These are phyloP conservation scores for Zizania latifolia DNA, from an alignment of 176 grass and related monocot genomes.

Conservation along the genomic window DNA sequence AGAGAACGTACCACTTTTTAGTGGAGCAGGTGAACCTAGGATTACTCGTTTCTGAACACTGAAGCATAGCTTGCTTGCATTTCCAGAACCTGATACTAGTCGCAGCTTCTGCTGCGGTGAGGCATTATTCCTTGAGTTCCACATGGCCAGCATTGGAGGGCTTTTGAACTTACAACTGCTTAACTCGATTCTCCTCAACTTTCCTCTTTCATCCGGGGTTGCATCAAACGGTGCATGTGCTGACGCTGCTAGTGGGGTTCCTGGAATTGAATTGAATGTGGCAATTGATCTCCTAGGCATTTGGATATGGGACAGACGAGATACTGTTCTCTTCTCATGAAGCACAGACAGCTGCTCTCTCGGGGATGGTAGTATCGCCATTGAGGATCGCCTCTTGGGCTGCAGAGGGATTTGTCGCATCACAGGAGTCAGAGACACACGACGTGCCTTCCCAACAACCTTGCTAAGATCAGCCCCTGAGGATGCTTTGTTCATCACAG, in stretches of 20 bases:
- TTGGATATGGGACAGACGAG: slow-evolving; percentile 38
- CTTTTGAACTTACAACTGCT: slow-evolving; percentile 70
- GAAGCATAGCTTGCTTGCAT: slow-evolving; percentile 47
- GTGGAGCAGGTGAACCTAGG: slow-evolving; percentile 23
- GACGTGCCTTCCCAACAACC: slow-evolving; percentile 49
- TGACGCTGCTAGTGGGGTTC: slow-evolving; percentile 25
- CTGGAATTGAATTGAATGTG: slow-evolving; percentile 38
- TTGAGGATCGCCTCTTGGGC: slow-evolving; percentile 63
- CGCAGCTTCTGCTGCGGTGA: slow-evolving; percentile 34
- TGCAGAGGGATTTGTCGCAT: slow-evolving; percentile 54
- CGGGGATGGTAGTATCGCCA: slow-evolving; percentile 43
- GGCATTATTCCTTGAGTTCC: slow-evolving; percentile 44
- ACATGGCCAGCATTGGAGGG: slow-evolving; percentile 43
- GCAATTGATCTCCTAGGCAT: slow-evolving; percentile 37
- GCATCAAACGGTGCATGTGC: background rate
- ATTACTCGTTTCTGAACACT: slow-evolving; percentile 54
- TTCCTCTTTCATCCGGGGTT: slow-evolving; percentile 50
- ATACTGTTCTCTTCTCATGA: slow-evolving; percentile 36
- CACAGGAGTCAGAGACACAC: slow-evolving; percentile 48
- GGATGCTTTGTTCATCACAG: slow-evolving; percentile 22
- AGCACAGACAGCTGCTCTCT: slow-evolving; percentile 30
- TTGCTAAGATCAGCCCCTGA: slow-evolving; percentile 20
- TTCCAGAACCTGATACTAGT: slow-evolving; percentile 27
- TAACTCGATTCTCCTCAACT: slow-evolving; percentile 16
- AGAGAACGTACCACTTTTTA: slow-evolving; percentile 1